phyloP scores from a whole-genome alignment of 257 asterid genomes.

The Perilla frutescens region DNA sequence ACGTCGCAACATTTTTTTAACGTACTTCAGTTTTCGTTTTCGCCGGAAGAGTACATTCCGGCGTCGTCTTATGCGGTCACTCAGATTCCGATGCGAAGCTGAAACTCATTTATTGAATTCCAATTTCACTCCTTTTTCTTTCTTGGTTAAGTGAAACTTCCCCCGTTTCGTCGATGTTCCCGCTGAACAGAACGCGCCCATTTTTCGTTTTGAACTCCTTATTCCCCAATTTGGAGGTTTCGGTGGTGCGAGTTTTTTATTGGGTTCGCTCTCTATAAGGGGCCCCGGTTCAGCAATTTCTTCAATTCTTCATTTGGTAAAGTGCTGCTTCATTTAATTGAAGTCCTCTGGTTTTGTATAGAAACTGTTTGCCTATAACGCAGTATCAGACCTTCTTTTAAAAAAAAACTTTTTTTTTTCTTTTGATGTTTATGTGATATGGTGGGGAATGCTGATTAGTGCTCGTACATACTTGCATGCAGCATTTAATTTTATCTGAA shows the following conservation, averaged over 20 bases:
- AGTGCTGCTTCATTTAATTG: conserved; percentile 24
- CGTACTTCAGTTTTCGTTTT: conserved; percentile 1
- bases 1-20: background rate
- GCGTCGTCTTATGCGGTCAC: background rate
- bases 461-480: conserved; percentile 18
- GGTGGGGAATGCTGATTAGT: background rate
- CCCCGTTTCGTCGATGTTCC: conserved; percentile 2
- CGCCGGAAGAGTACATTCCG: background rate
- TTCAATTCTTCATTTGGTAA: conserved; percentile 30
- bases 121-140: background rate
- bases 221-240: conserved; percentile 29
- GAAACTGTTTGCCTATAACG: background rate
- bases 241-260: background rate
- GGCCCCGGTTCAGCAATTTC: background rate
- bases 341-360: background rate
- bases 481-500: conserved; percentile 11
- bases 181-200: background rate
- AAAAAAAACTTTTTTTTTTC: background rate
- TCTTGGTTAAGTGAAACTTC: background rate
- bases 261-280: conserved; percentile 14
- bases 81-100: background rate
- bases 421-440: background rate
- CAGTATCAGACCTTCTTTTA: background rate
- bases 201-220: background rate
- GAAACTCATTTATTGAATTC: conserved; percentile 1